Evolutionary conservation across 2,329 filamentous ascomycete species (phyloP), one percentile per base, ranked within the genome.

Genomic region (Spiromastix sp.): DNA sequence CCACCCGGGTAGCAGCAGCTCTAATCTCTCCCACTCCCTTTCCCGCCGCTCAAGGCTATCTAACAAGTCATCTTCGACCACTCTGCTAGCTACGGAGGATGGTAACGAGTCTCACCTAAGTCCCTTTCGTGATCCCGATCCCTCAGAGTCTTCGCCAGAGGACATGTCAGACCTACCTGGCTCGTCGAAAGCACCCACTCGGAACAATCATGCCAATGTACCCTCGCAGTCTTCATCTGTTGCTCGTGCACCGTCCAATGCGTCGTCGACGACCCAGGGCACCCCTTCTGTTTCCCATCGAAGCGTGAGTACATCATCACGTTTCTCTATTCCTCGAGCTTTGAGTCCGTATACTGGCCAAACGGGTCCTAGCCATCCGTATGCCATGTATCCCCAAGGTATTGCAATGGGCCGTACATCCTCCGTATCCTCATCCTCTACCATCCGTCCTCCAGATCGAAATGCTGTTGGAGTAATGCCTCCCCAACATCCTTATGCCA

Each of bases 401-500:
- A 72, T 80, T 61, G 53, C 63, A 46, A 49, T 66, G 16, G 60
- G 62, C 35, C 66, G 75, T 37, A 71, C 75, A 6, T 65, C 71
- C 16, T 87, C 84, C 51, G 64, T 81, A 24, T 72, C 76, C n/a
- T 85, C 84, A 13, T 74, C 77, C 10, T 78, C 81, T 5, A 86
- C 83, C 9, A 63, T 72, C 29, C 72, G 70, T 16, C 68, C 71
- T 10, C 59, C 70, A 6, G 74, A 71, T 52, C 70, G 61, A 44
- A 71, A 77, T 3, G 75, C 79, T 46, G 66, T 67, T 8, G 72
- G 76, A 12, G 66, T 73, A 9, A 72, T 68, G 32, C 76, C 76
- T 2, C 86, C 86, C 6, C 75, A 83, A 40, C 86, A 94, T 52
- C 86, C 86, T 0, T 95, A 95, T 54, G 74, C 71, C 26, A 74